Evolutionary conservation across 2,329 filamentous ascomycete species (phyloP), one percentile per base, ranked within the genome.

Genomic region (Daldinia sp.): DNA sequence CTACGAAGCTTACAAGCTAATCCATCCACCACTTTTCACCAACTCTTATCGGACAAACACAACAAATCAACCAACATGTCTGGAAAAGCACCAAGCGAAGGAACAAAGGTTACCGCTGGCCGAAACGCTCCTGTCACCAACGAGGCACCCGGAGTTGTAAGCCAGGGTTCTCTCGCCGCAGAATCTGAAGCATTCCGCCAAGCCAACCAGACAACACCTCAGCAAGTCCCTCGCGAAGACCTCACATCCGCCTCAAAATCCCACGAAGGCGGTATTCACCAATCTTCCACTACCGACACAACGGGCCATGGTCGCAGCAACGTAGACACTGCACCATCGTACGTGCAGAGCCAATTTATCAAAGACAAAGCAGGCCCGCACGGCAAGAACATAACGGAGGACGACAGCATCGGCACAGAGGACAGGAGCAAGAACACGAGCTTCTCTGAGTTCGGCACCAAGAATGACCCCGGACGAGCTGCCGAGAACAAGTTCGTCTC

Each of bases 81-180:
- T 3, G 47, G 60, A 19, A 72, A 70, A 67, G 64, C 70, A 57
- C 67, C 73, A 11, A 72, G 68, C 47, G 66, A 68, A 50, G 73
- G 73, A 43, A 71, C 70, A 21, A 75, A 87, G 81, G 83, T 85
- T 63, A 77, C 77, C 15, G 76, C 77, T 43, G 80, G 82, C 57
- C 66, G 75, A 61, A 76, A 84, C 47, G 81, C 85, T 43, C 83
- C 86, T 25, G 58, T 72, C 0, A 83, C 82, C 61, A 74, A 79
- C 13, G 92, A 95, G 75, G 79, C 82, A 11, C 80, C 89, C 4
- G 92, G 92, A 53, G 71, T 81, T 23, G 83, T 94, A 1, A 78
- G 84, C 43, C 80, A 83, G 11, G 90, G 90, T 77, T 94, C 91
- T 5, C 87, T 96, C 4, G 92, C 92, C 9, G 89, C 87, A 61